A percentile compares a stretch with the other conserved stretches of the same genome.
Conservation (phyloP, 1,284 basidiomycete species). For the Hymenochaete sp. region DNA sequence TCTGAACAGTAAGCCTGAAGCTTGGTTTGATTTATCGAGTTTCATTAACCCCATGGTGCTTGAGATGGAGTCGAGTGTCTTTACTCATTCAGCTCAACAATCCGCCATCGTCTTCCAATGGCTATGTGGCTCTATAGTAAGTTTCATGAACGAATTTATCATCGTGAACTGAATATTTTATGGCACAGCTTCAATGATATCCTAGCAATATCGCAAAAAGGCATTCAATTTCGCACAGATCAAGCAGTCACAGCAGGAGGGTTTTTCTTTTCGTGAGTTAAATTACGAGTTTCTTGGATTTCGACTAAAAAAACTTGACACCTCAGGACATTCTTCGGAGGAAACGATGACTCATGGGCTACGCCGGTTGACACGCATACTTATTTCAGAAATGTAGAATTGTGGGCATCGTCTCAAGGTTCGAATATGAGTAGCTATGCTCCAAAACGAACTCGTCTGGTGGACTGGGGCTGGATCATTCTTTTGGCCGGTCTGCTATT, state of each 20-base stretch:
- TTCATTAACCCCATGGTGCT: background rate
- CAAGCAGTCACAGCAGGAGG: conserved; percentile 44
- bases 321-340: conserved; percentile 64
- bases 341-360: conserved; percentile 56
- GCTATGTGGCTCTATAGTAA: conserved; percentile 48
- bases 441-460: background rate
- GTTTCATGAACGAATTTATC: conserved; percentile 20
- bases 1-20: conserved; percentile 42
- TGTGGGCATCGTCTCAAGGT: conserved; percentile 34
- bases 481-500: conserved; percentile 12
- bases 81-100: conserved; percentile 52
- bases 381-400: conserved; percentile 59
- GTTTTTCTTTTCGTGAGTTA: conserved; percentile 54
- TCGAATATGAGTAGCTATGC: conserved; percentile 11
- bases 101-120: conserved; percentile 46
- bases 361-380: conserved; percentile 52
- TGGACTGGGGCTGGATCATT: conserved; percentile 14
- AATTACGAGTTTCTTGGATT: conserved; percentile 4
- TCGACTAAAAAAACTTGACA: no score
- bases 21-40: background rate
- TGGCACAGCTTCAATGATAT: conserved; percentile 51
- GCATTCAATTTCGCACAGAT: conserved; percentile 44
- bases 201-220: conserved; percentile 39
- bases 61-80: conserved; percentile 50
- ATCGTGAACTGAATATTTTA: conserved; percentile 10